phyloP scores from a whole-genome alignment of 495 filamentous ascomycete genomes.

The Aspergillus kassunensis region DNA sequence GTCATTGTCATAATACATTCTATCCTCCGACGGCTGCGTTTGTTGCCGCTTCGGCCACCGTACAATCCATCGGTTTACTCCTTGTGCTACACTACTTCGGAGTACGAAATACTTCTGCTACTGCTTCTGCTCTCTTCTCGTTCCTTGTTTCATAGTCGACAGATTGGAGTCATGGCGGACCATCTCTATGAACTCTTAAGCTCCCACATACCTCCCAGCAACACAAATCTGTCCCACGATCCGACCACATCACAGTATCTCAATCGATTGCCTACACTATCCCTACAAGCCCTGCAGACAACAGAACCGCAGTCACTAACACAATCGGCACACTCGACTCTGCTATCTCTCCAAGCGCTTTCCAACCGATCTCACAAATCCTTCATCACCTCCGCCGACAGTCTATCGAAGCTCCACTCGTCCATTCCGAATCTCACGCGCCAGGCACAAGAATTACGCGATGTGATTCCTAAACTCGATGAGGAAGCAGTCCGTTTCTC shows the following conservation, averaged over 20 bases:
- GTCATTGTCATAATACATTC: too few relatives aligned
- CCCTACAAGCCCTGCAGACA: conserved; percentile 65
- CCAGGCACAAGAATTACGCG: conserved; percentile 60
- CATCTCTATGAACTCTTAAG: conserved; percentile 70
- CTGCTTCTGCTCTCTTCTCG: too few relatives aligned
- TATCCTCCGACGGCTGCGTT: conserved; percentile 21
- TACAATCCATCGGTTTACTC: conserved; percentile 8
- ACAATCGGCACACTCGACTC: conserved; percentile 76
- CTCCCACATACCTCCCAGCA: conserved; percentile 50
- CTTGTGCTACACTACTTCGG: neutral
- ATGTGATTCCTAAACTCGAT: conserved; percentile 76
- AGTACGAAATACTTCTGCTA: too few relatives aligned
- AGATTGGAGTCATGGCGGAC: conserved; percentile 69
- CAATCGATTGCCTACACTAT: conserved; percentile 71
- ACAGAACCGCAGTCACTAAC: conserved; percentile 76
- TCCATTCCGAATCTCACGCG: conserved; percentile 64
- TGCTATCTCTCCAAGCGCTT: conserved; percentile 80
- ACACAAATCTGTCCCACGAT: conserved; percentile 32
- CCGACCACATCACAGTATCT: conserved; percentile 63
- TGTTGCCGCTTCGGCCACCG: conserved; percentile 36
- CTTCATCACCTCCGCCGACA: conserved; percentile 74
- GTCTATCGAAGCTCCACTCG: conserved; percentile 65
- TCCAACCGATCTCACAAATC: conserved; percentile 89
- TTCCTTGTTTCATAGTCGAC: too few relatives aligned
- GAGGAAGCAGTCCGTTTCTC: conserved; percentile 74